These are phyloP conservation scores for Thermoascus crustaceus DNA, from an alignment of 2,329 filamentous ascomycete genomes.

Conservation along the genomic window DNA sequence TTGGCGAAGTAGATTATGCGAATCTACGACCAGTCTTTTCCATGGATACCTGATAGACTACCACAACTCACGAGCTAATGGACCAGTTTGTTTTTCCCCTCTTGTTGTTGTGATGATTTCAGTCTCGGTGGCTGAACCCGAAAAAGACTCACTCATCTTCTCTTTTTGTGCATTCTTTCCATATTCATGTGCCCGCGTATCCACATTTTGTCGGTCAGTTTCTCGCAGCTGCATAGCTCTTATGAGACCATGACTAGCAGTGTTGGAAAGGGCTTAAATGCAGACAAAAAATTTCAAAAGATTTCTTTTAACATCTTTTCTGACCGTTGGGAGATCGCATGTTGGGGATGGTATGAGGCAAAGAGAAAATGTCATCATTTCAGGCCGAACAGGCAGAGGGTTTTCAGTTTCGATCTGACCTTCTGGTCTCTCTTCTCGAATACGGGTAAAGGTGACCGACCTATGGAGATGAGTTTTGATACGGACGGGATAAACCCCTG, in stretches of 20 bases:
- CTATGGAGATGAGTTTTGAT: neutral
- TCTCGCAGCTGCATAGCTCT: slow-evolving; percentile 1
- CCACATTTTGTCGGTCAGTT: neutral
- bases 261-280: slow-evolving; percentile 1
- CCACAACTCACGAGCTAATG: slow-evolving; percentile 16
- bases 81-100: slow-evolving; percentile 4
- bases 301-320: slow-evolving; percentile 1
- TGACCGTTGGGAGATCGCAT: too few species aligned
- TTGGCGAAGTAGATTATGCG: slow-evolving; percentile 17
- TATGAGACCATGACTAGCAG: slow-evolving; percentile 5
- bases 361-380: too few species aligned
- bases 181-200: neutral
- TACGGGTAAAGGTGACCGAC: too few species aligned
- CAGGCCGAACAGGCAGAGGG: too few species aligned
- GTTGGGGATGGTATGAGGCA: too few species aligned
- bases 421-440: too few species aligned
- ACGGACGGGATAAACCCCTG: neutral
- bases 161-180: neutral
- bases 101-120: slow-evolving; percentile 1
- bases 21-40: slow-evolving; percentile 20
- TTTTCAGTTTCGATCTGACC: too few species aligned
- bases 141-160: neutral
- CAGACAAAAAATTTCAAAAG: neutral
- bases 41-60: slow-evolving; percentile 24
- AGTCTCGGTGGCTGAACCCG: neutral